phyloP scores from a whole-genome alignment of 1,284 basidiomycete species.

The Heliocybe sulcata region DNA sequence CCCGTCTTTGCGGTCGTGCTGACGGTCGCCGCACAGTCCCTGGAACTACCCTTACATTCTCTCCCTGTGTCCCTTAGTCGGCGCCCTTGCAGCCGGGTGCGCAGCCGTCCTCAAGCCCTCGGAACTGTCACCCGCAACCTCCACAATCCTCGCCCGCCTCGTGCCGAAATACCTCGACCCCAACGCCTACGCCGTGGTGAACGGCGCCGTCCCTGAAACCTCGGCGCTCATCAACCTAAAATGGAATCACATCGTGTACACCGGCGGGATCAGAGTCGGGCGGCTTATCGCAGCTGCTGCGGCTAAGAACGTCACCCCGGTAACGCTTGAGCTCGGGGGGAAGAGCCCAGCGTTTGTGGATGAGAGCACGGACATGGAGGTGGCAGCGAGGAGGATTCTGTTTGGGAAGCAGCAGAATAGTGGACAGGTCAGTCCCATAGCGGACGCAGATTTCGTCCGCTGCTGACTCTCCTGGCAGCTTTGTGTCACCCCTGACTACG shows the following conservation, averaged over 20 bases:
- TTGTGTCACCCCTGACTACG: constrained; percentile 60
- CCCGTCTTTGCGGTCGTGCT: background rate
- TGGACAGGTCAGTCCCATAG: constrained; percentile 29
- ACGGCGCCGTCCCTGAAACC: constrained; percentile 49
- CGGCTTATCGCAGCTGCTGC: constrained; percentile 57
- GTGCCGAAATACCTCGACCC: constrained; percentile 60
- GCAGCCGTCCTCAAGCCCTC: constrained; percentile 55
- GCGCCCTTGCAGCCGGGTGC: constrained; percentile 59
- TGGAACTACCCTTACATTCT: constrained; percentile 54
- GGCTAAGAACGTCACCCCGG: constrained; percentile 55
- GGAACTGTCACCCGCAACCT: constrained; percentile 46
- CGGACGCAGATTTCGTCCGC: background rate
- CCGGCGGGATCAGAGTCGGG: constrained; percentile 44
- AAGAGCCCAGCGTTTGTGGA: constrained; percentile 58
- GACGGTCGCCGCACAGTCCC: constrained; percentile 23
- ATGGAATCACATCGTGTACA: constrained; percentile 56
- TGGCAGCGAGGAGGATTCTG: constrained; percentile 39
- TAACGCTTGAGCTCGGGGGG: constrained; percentile 62
- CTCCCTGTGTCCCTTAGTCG: constrained; percentile 41
- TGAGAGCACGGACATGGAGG: constrained; percentile 30
- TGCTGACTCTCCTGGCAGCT: constrained; percentile 23
- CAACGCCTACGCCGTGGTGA: constrained; percentile 38
- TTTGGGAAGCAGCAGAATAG: constrained; percentile 53
- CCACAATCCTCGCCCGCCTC: constrained; percentile 46
- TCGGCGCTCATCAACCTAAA: constrained; percentile 44